Evolutionary conservation across 768 basidiomycete species (phyloP).

Genomic region (Russula compacta): DNA sequence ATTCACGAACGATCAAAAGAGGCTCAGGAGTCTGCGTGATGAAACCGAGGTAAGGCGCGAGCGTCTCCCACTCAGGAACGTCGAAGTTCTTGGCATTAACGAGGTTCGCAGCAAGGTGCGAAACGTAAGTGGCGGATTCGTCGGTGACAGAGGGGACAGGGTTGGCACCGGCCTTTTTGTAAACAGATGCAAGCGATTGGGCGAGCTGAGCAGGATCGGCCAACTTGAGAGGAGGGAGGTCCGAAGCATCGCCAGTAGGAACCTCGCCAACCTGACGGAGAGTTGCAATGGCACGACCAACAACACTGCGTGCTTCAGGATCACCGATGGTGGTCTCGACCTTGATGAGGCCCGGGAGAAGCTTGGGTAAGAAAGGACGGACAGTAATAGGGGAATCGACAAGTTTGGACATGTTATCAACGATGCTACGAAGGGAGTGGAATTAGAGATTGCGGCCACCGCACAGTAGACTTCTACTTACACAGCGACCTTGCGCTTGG

Average conservation of each 20-base stretch:
- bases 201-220: conserved; percentile 61
- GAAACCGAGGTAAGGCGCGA: conserved; percentile 69
- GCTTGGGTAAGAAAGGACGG: conserved; percentile 93
- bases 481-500: conserved; percentile 97
- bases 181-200: conserved; percentile 59
- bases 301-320: conserved; percentile 92
- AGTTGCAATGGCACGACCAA: conserved; percentile 86
- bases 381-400: conserved; percentile 93
- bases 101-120: conserved; percentile 76
- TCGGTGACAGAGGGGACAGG: conserved; percentile 50
- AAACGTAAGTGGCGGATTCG: conserved; percentile 56
- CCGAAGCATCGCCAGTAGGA: conserved; percentile 80
- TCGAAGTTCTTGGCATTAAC: conserved; percentile 91
- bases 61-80: conserved; percentile 73
- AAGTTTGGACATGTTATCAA: conserved; percentile 98
- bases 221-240: conserved; percentile 78
- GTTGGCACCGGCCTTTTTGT: conserved; percentile 72
- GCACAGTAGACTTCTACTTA: conserved; percentile 35
- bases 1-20: conserved; percentile 61
- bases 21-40: conserved; percentile 57
- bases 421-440: conserved; percentile 47
- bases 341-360: conserved; percentile 93
- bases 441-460: conserved; percentile 9
- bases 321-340: conserved; percentile 92
- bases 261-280: conserved; percentile 94